Evolutionary conservation across 2,329 filamentous ascomycete genomes (phyloP), one percentile per base, ranked within the genome.

Genomic region (Claviceps pazoutovae): DNA sequence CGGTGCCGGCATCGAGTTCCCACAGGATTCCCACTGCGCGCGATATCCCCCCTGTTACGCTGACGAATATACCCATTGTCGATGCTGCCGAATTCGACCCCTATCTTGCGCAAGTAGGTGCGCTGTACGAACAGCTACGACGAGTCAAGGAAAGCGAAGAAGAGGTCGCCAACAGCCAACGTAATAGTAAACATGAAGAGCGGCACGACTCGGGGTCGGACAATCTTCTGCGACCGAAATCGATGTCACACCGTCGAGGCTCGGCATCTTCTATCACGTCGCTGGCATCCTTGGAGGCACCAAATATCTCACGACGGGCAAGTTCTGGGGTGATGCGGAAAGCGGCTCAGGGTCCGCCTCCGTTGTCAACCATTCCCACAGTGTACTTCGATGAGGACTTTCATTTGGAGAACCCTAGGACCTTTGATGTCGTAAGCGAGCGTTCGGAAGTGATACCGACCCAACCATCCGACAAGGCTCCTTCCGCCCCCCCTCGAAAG

Each of bases 331-430:
- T 74, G 56, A 68, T 69, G 52, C 79, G 79, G 60, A 80, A 83
- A 57, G 75, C 75, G 42, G 68, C 76, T 0, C 85, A 90, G 54
- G 85, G 85, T 0, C 82, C 86, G 1, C 88, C 93, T 1, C 93
- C 90, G 0, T 66, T 98, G 30, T 93, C 89, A 4, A 97, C 90
- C 0, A 95, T 98, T 44, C 93, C 93, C 0, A 79, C 73, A 48
- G 87, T 98, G 11, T 98, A 97, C 64, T 96, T 96, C 59, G 93
- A 97, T 51, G 86, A 95, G 37, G 83, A 89, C 59, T 98, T 98
- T 59, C 91, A 88, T 60, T 77, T 98, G 7, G 93, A 98, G 63
- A 97, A 98, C 56, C 93, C 93, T 0, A 81, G 93, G 49, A 97
- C 86, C 0, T 98, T 98, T 64, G 93, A 98, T 64, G 82, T 97